Evolutionary conservation across 164 flowering plant genomes (phyloP), one percentile per base, ranked within the genome.

Genomic region (Protea cynaroides): DNA sequence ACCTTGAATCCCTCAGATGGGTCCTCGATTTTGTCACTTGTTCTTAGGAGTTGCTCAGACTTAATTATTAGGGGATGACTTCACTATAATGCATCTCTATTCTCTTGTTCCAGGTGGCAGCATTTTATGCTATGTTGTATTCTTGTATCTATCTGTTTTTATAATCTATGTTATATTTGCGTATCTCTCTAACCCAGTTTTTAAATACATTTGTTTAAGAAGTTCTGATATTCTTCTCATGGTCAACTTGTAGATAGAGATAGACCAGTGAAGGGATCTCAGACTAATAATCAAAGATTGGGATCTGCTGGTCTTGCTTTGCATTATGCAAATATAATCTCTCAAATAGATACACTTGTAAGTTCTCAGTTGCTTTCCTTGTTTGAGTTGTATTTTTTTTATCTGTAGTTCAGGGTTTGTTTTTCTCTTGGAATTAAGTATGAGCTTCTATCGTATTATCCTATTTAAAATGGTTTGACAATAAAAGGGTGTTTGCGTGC

Each of bases 281-380:
- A 22, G 18, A 77, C 57, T 71, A 80, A 56, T 70, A 79, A 72
- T 57, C 75, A 80, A 59, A 80, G 76, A 72, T 66, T 91, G 69
- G 97, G 97, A 12, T 76, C 90, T 54, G 92, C 96, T 69, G 97
- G 97, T 60, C 96, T 92, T 71, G 86, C 97, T 12, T 76, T 92
- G 79, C 97, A 92, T 75, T 92, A 92, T 78, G 97, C 97, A 63
- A 89, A 85, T 70, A 89, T 92, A 46, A 82, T 92, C 44, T 75
- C 81, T 36, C 97, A 92, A 69, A 87, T 92, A 40, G 97, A 92
- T 62, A 86, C 92, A 61, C 78, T 89, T 70, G 97, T 92, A 70
- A 87, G 97, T 80, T 65, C 57, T n/a, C 52, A 22, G 24, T 59
- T 17, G 3, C 25, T 17, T 53, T 18, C 60, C 29, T 37, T 37